phyloP scores from a whole-genome alignment of 2,329 filamentous ascomycete species.

The Fusarium subtropicale region DNA sequence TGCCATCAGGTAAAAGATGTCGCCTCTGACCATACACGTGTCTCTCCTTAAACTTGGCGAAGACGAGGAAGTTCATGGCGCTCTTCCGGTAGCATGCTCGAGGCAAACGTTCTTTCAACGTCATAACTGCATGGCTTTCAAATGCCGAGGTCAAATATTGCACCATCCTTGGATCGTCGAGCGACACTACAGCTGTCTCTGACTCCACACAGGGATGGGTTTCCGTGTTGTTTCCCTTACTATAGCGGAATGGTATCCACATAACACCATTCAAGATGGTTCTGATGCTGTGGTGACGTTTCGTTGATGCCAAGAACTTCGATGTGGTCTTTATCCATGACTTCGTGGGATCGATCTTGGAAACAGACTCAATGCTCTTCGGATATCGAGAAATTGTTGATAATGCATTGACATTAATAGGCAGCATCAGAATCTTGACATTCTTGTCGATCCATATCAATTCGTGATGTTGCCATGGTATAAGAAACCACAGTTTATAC shows the following conservation, averaged over 20 bases:
- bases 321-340: neutral
- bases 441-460: neutral
- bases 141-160: slow-evolving; percentile 4
- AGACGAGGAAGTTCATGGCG: neutral
- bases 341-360: neutral
- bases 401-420: neutral
- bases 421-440: neutral
- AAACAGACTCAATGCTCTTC: neutral
- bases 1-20: fast-evolving
- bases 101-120: neutral
- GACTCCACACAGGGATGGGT: neutral
- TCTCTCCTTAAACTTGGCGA: fast-evolving
- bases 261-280: neutral
- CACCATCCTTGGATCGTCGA: slow-evolving; percentile 14
- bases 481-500: too few relatives aligned
- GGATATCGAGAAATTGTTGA: neutral
- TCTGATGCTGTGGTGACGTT: neutral
- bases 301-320: neutral
- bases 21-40: fast-evolving
- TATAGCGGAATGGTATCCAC: neutral
- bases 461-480: neutral
- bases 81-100: neutral
- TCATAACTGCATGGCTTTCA: neutral
- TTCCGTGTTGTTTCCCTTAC: neutral
- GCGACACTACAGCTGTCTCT: neutral